Conservation (phyloP, 2,329 filamentous ascomycete genomes). For the Phialemoniopsis sp. region DNA sequence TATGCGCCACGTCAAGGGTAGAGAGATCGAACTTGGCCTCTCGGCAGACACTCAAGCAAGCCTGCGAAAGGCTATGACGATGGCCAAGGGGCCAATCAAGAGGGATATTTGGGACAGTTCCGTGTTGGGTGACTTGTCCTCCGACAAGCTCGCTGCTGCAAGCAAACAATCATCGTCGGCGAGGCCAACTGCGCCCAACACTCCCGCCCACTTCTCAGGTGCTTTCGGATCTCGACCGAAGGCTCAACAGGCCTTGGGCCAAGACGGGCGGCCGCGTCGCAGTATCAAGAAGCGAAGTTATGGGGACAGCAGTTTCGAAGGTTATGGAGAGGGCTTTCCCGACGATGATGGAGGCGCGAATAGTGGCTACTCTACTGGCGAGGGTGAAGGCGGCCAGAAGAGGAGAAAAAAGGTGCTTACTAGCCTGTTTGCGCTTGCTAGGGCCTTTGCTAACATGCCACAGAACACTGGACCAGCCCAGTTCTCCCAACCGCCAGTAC, state of each 20-base stretch:
- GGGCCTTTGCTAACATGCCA: constrained; percentile 33
- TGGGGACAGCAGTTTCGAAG: constrained; percentile 69
- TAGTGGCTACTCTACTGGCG: constrained; percentile 66
- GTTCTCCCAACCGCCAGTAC: constrained; percentile 34
- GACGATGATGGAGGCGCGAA: constrained; percentile 61
- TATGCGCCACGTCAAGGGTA: constrained; percentile 46
- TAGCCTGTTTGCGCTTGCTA: constrained; percentile 15
- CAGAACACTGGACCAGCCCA: constrained; percentile 43
- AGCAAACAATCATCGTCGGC: constrained; percentile 33
- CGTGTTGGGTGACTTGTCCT: constrained; percentile 52
- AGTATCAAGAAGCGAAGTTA: constrained; percentile 71
- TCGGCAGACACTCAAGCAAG: constrained; percentile 34
- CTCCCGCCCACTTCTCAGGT: constrained; percentile 34
- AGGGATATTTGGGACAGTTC: constrained; percentile 53
- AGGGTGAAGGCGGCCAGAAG: constrained; percentile 59
- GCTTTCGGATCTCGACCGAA: constrained; percentile 29
- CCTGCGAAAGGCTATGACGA: constrained; percentile 48
- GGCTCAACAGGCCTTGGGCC: constrained; percentile 28
- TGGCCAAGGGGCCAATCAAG: constrained; percentile 53
- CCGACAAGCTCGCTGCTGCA: constrained; percentile 30
- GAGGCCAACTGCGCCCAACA: constrained; percentile 48
- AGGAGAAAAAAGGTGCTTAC: constrained; percentile 60
- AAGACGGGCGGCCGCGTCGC: constrained; percentile 57
- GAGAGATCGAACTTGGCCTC: constrained; percentile 51
- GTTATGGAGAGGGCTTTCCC: constrained; percentile 67